Base-by-base conservation (phyloP, 495 filamentous ascomycete genomes). In the Penicillium paxilli region DNA sequence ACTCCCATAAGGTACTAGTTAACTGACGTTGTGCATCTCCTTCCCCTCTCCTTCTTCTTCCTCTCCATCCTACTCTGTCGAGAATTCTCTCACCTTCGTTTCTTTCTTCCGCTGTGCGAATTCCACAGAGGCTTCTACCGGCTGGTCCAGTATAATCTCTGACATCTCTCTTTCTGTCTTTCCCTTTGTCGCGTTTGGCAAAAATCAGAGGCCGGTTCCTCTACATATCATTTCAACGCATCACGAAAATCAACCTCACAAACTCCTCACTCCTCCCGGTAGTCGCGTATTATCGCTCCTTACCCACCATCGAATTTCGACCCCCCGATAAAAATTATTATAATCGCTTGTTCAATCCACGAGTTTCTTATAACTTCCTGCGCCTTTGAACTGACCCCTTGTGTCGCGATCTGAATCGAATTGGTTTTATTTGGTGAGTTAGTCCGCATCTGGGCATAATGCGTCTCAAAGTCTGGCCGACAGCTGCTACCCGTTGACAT, bases 91-190 rank as follows among this genome's bases (percentile, higher is more conserved):
- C 59, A 49, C 68, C 54, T 72, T 73, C 68, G 60, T 73, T 73
- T 68, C 61, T 69, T 62, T 50, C 50, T 65, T 63, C 73, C 73
- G 73, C 71, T 69, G 71, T 67, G 71, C 71, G 73, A 68, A 63
- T 62, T 51, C 63, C 55, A 49, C 62, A 73, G 66, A 73, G 69
- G 60, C 64, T 65, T 67, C 57, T 60, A 69, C 59, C 64, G 72
- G 73, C 73, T 71, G 73, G 73, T 64, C 74, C 67, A 71, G 65
- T 75, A 64, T 62, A 67, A 55, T 70, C 67, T 73, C 62, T 64
- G 55, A 64, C 59, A 44, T 68, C 66, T 71, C 62, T 65, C 57
- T 60, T 54, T 45, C 61, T 62, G 54, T 62, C 59, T 64, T 68
- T 57, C 54, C 62, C 59, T 60, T 62, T 57, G 58, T 62, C 51